Evolutionary conservation across 192 early-diverging fungal genomes (phyloP).

Genomic region (Dissophora ornata): DNA sequence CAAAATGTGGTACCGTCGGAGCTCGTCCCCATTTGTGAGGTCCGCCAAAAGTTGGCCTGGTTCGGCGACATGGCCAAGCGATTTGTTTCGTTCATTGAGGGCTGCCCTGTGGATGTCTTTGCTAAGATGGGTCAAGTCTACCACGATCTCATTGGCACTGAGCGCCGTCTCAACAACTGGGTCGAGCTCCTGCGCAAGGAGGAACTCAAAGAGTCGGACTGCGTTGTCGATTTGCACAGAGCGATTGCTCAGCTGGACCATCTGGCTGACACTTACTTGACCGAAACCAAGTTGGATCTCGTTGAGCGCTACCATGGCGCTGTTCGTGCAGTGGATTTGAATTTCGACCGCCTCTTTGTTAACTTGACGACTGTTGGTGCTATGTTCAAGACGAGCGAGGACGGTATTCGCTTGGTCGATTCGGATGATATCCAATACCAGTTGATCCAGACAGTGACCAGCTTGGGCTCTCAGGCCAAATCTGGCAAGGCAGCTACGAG

Average conservation of each 20-base stretch:
- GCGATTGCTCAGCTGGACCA: conserved; percentile 74
- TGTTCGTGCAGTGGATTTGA: conserved; percentile 68
- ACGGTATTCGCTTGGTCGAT: conserved; percentile 55
- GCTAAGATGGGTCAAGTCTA: conserved; percentile 76
- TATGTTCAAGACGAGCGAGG: conserved; percentile 51
- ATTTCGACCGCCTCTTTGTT: conserved; percentile 73
- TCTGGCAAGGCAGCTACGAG: conserved; percentile 68
- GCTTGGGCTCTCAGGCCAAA: conserved; percentile 56
- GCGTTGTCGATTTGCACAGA: conserved; percentile 75
- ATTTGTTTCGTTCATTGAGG: conserved; percentile 74
- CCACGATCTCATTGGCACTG: conserved; percentile 82
- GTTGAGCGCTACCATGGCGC: conserved; percentile 65
- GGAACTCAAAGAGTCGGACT: conserved; percentile 75
- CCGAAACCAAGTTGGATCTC: conserved; percentile 56
- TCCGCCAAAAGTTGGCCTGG: conserved; percentile 72
- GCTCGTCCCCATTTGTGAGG: conserved; percentile 67
- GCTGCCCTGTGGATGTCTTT: conserved; percentile 78
- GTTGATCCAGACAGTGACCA: conserved; percentile 43
- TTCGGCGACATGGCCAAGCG: conserved; percentile 75
- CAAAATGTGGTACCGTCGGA: conserved; percentile 60
- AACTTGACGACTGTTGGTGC: conserved; percentile 50
- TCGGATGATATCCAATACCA: conserved; percentile 63
- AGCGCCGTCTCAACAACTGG: conserved; percentile 79
- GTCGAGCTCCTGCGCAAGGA: conserved; percentile 83
- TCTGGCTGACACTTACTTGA: conserved; percentile 72